phyloP scores from a whole-genome alignment of 192 early-diverging fungal species.

The Rhizophlyctis rosea region DNA sequence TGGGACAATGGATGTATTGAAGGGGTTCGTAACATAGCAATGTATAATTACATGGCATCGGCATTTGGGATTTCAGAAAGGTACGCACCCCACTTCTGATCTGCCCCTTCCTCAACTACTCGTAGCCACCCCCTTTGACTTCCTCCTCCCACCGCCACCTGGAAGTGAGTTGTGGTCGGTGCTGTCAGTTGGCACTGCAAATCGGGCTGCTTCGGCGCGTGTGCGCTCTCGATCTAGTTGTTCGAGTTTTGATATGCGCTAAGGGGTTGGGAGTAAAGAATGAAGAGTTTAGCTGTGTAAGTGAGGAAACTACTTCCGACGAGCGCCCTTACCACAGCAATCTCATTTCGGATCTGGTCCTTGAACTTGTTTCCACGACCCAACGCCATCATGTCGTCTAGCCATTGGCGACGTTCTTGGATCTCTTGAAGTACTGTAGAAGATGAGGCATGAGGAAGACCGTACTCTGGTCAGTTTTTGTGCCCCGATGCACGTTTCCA shows the following conservation, averaged over 20 bases:
- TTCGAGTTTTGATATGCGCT: conserved; percentile 32
- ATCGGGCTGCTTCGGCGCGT: conserved; percentile 1
- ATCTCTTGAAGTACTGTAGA: conserved; percentile 43
- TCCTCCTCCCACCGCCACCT: no score
- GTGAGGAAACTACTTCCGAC: neutral
- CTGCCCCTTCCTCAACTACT: no score
- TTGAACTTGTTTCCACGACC: conserved; percentile 40
- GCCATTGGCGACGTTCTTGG: conserved; percentile 45
- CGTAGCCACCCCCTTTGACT: no score
- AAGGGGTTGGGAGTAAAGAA: neutral
- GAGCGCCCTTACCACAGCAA: conserved; percentile 26
- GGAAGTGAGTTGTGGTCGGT: no score
- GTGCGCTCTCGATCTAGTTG: conserved; percentile 32
- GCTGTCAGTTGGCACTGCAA: neutral
- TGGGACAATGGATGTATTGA: no score
- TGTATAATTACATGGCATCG: no score
- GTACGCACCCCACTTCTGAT: no score
- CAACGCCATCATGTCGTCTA: conserved; percentile 50
- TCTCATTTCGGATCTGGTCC: conserved; percentile 43
- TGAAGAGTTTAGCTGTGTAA: neutral
- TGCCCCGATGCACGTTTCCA: no score
- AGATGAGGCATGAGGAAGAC: conserved; percentile 3
- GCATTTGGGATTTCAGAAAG: no score
- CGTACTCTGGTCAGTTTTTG: no score
- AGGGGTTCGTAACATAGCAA: no score